Evolutionary conservation across 2,329 filamentous ascomycete genomes (phyloP).

Genomic region (Pestalotiopsis fici): DNA sequence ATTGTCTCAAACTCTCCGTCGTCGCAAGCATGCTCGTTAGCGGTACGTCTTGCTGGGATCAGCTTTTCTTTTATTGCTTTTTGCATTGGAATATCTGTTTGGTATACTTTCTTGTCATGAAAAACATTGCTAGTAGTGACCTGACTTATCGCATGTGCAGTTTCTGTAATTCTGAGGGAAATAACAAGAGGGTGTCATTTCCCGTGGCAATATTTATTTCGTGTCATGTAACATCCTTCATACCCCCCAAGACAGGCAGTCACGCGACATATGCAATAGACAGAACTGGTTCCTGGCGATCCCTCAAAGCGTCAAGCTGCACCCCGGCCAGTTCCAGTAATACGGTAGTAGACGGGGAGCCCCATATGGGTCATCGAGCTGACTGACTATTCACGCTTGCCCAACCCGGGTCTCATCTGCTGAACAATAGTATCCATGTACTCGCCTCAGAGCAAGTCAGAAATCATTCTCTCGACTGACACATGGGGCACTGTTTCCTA

Average conservation of each 20-base stretch:
- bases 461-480: no score
- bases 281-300: not conserved
- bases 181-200: no score
- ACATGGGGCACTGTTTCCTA: no score
- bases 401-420: no score
- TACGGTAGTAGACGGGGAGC: no score
- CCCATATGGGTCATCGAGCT: no score
- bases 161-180: no score
- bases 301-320: not conserved
- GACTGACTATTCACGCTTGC: no score
- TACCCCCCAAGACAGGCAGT: not conserved
- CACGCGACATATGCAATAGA: not conserved
- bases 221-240: not conserved
- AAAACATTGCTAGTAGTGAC: not conserved
- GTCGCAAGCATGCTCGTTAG: not conserved
- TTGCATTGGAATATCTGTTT: not conserved
- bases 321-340: no score
- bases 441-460: no score
- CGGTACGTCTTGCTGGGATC: not conserved
- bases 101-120: not conserved
- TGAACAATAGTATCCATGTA: no score
- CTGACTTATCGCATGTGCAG: not conserved
- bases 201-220: no score
- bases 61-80: not conserved
- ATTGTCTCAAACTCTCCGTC: not conserved